Evolutionary conservation across 768 basidiomycete species (phyloP).

Genomic region (Trametes punicea): DNA sequence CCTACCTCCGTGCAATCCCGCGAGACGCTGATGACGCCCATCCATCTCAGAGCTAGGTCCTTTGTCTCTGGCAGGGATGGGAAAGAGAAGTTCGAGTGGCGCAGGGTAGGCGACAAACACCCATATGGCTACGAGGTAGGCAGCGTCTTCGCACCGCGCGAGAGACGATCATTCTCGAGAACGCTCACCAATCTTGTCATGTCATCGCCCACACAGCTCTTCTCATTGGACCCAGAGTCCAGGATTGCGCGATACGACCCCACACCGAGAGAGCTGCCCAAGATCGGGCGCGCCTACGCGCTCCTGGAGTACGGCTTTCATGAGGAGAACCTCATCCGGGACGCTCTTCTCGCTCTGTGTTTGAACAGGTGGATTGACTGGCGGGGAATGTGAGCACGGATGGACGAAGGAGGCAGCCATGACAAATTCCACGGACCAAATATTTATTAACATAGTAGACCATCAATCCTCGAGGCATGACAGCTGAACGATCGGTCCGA

Average conservation of each 20-base stretch:
- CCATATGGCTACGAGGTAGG: constrained; percentile 60
- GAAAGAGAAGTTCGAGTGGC: constrained; percentile 64
- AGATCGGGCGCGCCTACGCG: constrained; percentile 61
- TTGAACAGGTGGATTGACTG: constrained; percentile 75
- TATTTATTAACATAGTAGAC: constrained; percentile 14
- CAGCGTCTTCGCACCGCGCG: constrained; percentile 7
- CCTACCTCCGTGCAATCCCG: neutral
- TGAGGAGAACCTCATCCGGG: constrained; percentile 55
- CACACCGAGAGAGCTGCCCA: constrained; percentile 47
- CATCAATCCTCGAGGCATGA: neutral
- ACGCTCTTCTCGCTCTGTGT: constrained; percentile 62
- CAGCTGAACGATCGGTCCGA: constrained; percentile 2
- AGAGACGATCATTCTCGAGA: constrained; percentile 5
- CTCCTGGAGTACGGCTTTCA: constrained; percentile 62
- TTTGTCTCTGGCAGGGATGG: constrained; percentile 48
- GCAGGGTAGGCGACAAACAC: constrained; percentile 43
- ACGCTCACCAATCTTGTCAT: constrained; percentile 6
- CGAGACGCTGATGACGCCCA: constrained; percentile 13
- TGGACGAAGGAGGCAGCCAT: neutral
- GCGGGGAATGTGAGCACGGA: constrained; percentile 38
- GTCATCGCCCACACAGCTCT: constrained; percentile 38
- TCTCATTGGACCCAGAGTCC: constrained; percentile 34
- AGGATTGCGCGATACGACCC: constrained; percentile 58
- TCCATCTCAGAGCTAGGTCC: constrained; percentile 49
- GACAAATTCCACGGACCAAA: constrained; percentile 10